Evolutionary conservation across 495 filamentous ascomycete species (phyloP).

Genomic region (Astrocystis sublimbata): DNA sequence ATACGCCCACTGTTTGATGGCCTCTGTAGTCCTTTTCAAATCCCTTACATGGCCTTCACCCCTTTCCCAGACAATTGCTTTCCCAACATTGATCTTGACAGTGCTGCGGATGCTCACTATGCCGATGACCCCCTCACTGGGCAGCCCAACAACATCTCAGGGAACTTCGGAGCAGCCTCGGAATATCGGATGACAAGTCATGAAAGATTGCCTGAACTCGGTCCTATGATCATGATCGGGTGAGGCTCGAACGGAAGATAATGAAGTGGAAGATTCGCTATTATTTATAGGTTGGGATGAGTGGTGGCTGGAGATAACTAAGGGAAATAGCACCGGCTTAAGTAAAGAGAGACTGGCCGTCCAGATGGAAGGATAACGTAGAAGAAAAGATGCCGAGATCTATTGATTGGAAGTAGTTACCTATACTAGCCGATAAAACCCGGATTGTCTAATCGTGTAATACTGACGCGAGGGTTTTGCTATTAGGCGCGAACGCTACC

Average conservation of each 20-base stretch:
- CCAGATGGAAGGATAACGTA: conserved; percentile 10
- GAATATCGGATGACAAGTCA: too few species aligned
- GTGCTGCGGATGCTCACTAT: too few species aligned
- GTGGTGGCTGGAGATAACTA: conserved; percentile 19
- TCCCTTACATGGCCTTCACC: too few species aligned
- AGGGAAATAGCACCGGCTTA: conserved; percentile 25
- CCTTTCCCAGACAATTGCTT: too few species aligned
- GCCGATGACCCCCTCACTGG: too few species aligned
- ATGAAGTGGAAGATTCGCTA: neutral
- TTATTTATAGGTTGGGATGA: neutral
- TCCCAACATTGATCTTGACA: too few species aligned
- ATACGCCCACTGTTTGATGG: too few species aligned
- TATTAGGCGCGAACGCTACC: conserved; percentile 43
- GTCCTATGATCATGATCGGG: conserved; percentile 12
- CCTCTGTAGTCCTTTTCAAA: too few species aligned
- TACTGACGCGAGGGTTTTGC: conserved; percentile 33
- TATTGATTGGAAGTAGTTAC: neutral
- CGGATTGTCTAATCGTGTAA: conserved; percentile 38
- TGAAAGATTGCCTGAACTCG: too few species aligned
- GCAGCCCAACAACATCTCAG: too few species aligned
- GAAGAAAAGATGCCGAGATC: neutral
- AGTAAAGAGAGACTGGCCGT: neutral
- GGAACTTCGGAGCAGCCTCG: too few species aligned
- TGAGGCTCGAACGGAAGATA: conserved; percentile 10
- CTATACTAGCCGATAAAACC: conserved; percentile 39